Evolutionary conservation across 2,329 filamentous ascomycete genomes (phyloP).

Genomic region (Zymoseptoria brevis): DNA sequence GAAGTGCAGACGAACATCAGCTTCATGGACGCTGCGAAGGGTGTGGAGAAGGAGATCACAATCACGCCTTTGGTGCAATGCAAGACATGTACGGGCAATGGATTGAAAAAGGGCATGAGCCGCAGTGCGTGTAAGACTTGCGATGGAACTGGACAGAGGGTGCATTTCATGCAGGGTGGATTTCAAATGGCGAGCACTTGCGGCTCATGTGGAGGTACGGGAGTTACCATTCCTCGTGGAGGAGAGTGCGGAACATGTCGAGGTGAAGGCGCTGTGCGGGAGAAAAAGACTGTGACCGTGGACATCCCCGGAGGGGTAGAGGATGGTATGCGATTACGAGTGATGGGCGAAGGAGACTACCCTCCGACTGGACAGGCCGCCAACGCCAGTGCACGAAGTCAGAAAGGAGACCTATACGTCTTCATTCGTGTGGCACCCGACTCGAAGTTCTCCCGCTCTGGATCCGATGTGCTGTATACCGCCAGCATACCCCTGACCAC

Average conservation of each 20-base stretch:
- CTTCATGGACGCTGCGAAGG: conserved; percentile 94
- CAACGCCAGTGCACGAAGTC: conserved; percentile 54
- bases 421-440: conserved; percentile 84
- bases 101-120: conserved; percentile 73
- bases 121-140: conserved; percentile 68
- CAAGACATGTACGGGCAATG: conserved; percentile 72
- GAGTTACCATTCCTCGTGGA: conserved; percentile 66
- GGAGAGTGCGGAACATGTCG: conserved; percentile 72
- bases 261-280: conserved; percentile 76
- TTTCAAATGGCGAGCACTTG: conserved; percentile 97
- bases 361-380: conserved; percentile 65
- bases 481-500: conserved; percentile 88
- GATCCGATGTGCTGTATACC: conserved; percentile 87
- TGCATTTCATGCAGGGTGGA: conserved; percentile 83
- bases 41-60: conserved; percentile 76
- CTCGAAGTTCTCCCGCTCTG: conserved; percentile 77
- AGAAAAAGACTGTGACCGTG: conserved; percentile 73
- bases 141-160: conserved; percentile 74
- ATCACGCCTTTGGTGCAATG: conserved; percentile 78
- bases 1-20: conserved; percentile 88
- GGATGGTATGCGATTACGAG: conserved; percentile 84
- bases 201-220: conserved; percentile 68
- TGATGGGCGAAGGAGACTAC: conserved; percentile 80
- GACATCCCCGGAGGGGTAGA: conserved; percentile 95
- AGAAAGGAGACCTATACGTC: conserved; percentile 83